phyloP scores from a whole-genome alignment of 768 basidiomycete genomes.

The Exsudoporus frostii region DNA sequence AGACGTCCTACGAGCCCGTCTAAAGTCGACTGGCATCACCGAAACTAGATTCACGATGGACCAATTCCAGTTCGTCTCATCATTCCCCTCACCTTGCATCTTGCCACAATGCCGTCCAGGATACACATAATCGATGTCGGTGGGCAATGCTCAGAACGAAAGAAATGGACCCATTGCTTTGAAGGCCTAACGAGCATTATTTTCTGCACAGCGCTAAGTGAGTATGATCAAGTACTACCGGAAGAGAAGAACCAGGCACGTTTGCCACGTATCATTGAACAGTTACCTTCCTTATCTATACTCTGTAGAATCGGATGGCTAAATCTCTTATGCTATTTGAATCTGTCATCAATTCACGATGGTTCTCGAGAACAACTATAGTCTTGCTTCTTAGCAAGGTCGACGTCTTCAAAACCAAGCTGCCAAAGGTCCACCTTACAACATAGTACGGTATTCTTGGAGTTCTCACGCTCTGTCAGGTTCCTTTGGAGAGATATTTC shows the following conservation, averaged over 20 bases:
- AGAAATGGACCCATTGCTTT: conserved; percentile 81
- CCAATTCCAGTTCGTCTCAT: conserved; percentile 47
- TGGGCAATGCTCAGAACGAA: conserved; percentile 76
- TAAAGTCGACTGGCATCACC: conserved; percentile 88
- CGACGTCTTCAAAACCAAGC: conserved; percentile 72
- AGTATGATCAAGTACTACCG: conserved; percentile 71
- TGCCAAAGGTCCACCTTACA: conserved; percentile 43
- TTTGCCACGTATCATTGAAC: neutral
- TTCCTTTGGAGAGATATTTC: conserved; percentile 76
- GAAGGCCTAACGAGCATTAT: conserved; percentile 77
- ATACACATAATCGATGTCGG: conserved; percentile 79
- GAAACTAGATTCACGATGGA: conserved; percentile 83
- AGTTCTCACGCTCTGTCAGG: conserved; percentile 33
- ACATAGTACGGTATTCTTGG: rapidly evolving
- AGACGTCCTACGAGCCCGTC: conserved; percentile 84
- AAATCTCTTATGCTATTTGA: conserved; percentile 76
- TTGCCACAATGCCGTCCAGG: conserved; percentile 17
- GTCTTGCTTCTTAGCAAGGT: conserved; percentile 73
- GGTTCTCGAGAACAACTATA: conserved; percentile 66
- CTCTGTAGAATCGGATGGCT: conserved; percentile 63
- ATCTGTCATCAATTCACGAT: conserved; percentile 73
- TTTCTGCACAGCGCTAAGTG: conserved; percentile 69
- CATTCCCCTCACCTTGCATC: rapidly evolving
- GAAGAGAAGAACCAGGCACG: conserved; percentile 46
- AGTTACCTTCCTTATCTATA: no score